These are phyloP conservation scores for Chalciporus piperatoides DNA, from an alignment of 1,284 basidiomycete genomes.

Conservation along the genomic window DNA sequence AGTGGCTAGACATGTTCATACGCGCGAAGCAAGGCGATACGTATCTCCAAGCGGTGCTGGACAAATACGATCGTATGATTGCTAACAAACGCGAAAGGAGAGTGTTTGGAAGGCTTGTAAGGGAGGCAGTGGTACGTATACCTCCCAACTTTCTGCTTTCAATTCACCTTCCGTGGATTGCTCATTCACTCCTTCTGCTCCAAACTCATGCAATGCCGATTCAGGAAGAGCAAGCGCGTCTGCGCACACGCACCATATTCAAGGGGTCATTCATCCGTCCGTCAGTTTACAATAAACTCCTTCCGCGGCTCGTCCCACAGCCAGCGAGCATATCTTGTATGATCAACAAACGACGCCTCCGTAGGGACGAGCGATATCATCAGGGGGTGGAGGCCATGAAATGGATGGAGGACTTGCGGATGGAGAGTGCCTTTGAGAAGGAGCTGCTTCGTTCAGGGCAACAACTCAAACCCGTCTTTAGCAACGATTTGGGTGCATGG, in stretches of 20 bases:
- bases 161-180: slow-evolving; percentile 1
- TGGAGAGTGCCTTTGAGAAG: slow-evolving; percentile 57
- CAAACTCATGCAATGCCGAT: slow-evolving; percentile 1
- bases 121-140: slow-evolving; percentile 48
- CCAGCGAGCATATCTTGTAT: slow-evolving; percentile 66
- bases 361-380: slow-evolving; percentile 45
- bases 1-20: slow-evolving; percentile 64
- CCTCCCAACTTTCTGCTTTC: background rate
- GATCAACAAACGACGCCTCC: slow-evolving; percentile 55
- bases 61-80: slow-evolving; percentile 55
- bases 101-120: slow-evolving; percentile 43
- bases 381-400: slow-evolving; percentile 34
- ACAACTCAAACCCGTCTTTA: slow-evolving; percentile 19
- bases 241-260: slow-evolving; percentile 56
- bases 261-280: slow-evolving; percentile 67
- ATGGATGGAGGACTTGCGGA: slow-evolving; percentile 42
- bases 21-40: slow-evolving; percentile 51
- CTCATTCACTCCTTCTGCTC: background rate
- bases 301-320: slow-evolving; percentile 77
- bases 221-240: slow-evolving; percentile 46
- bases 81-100: slow-evolving; percentile 48
- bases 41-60: slow-evolving; percentile 43
- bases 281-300: slow-evolving; percentile 56
- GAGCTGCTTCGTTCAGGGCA: slow-evolving; percentile 28
- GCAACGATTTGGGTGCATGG: slow-evolving; percentile 23